A percentile compares a stretch with the other conserved stretches of the same genome.
These are phyloP conservation scores for Rutidosis leptorrhynchoides DNA, from an alignment of 129 eudicot species.

Conservation along the genomic window DNA sequence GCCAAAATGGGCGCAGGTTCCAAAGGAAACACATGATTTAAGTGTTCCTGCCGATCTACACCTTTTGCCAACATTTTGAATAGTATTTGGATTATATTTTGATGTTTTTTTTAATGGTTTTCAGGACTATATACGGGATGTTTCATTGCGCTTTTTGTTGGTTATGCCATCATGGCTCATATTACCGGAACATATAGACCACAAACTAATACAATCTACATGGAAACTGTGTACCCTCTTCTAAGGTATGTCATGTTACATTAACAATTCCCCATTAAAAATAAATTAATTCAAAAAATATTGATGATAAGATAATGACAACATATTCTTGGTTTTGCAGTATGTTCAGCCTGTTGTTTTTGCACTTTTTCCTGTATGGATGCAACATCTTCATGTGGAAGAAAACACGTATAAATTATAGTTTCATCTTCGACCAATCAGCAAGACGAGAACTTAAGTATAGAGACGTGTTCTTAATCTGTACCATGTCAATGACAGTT, in stretches of 20 bases:
- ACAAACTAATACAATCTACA: conserved; percentile 70
- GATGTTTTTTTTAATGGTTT: conserved; percentile 9
- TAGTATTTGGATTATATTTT: neutral
- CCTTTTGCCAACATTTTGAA: neutral
- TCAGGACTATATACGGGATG: conserved; percentile 89
- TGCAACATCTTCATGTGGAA: conserved; percentile 94
- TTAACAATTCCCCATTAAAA: neutral
- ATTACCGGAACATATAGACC: conserved; percentile 69
- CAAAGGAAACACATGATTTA: too few species aligned
- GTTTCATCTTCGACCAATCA: conserved; percentile 84
- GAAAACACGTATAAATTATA: conserved; percentile 65
- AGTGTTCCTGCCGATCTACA: too few species aligned
- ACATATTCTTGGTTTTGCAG: conserved; percentile 46
- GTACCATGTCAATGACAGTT: conserved; percentile 73
- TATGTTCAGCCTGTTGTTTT: conserved; percentile 80
- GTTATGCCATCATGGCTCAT: conserved; percentile 89
- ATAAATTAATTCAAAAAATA: too few species aligned
- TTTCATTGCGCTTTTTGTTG: conserved; percentile 65
- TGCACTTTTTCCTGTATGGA: conserved; percentile 86
- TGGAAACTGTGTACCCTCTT: conserved; percentile 97
- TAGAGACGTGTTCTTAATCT: conserved; percentile 84
- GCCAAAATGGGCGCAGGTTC: too few species aligned
- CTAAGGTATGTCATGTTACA: conserved; percentile 58
- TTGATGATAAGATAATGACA: conserved; percentile 1
- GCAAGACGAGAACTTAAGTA: conserved; percentile 68